These are phyloP conservation scores for Litchi chinensis DNA, from an alignment of 345 rosid genomes.

Conservation along the genomic window DNA sequence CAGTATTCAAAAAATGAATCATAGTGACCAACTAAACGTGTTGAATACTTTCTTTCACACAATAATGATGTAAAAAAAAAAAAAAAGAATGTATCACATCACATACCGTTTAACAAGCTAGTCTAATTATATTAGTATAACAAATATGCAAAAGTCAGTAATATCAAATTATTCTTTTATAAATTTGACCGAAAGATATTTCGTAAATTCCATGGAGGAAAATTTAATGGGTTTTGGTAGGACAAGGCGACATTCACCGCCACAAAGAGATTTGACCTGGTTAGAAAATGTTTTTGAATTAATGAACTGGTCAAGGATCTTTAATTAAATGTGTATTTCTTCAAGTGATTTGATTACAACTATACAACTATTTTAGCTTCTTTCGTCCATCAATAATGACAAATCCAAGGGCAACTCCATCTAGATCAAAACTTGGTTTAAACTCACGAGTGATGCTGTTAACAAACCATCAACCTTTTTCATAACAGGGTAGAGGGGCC, in stretches of 20 bases:
- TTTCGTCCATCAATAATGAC: background rate
- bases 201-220: background rate
- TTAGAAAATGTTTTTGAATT: background rate
- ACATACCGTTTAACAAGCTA: no score
- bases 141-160: background rate
- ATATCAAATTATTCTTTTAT: background rate
- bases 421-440: background rate
- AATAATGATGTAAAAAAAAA: background rate
- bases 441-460: background rate
- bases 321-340: background rate
- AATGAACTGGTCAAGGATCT: background rate
- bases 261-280: background rate
- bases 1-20: conserved; percentile 17
- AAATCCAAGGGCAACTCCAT: background rate
- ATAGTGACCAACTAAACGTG: conserved; percentile 7
- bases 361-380: background rate
- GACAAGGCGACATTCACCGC: background rate
- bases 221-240: background rate
- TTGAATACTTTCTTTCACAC: conserved; percentile 3
- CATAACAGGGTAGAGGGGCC: no score
- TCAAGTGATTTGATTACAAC: background rate
- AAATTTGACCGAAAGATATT: background rate
- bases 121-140: background rate
- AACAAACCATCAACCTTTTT: no score
- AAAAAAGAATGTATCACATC: background rate